Evolutionary conservation across 2,329 filamentous ascomycete genomes (phyloP), one percentile per base, ranked within the genome.

Genomic region (Cercospora sp.): DNA sequence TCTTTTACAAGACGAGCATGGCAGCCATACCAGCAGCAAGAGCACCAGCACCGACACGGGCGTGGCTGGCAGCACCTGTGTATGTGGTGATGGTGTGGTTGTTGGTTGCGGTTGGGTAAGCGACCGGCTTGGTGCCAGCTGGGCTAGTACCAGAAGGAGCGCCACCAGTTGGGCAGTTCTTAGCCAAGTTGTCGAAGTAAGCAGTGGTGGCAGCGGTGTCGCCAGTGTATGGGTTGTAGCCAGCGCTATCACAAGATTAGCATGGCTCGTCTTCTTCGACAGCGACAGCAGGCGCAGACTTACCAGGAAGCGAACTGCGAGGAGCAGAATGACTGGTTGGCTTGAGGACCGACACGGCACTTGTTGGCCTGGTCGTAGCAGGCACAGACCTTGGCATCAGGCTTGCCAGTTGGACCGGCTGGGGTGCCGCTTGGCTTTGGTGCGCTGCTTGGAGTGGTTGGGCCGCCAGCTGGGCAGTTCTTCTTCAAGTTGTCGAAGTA

Each of bases 141-240:
- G 16, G n/a, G 30, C 55, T 31, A 10, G 28, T 33, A 1, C 55
- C 55, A 36, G 28, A 31, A 12, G 55, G 16, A 36, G 55, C 28
- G 5, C 30, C 55, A 36, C n/a, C 30, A 3, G 55, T 9, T 36
- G 55, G 30, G 55, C 55, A 59, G 55, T 20, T 36, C 28, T 59
- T 59, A 4, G 12, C 31, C 55, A 59, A 13, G 55, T 59, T 59
- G 55, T 9, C 55, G 55, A 59, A 59, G 55, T 59, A 59, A 36
- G 55, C 28, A n/a, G 13, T 20, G 30, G 28, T 31, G 30, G 55
- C 16, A 36, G 55, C 55, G n/a, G 30, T 36, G 55, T 59, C 55
- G n/a, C 7, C 16, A 59, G 30, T 20, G 55, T 36, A 59, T 12
- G 55, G 48, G 48, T 55, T 59, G 30, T 59, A 36, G 31, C 55